A percentile compares a stretch with the other conserved stretches of the same genome.
Conservation (phyloP, 208 protist genomes). For the Herpetomonas samuelpessoai region DNA sequence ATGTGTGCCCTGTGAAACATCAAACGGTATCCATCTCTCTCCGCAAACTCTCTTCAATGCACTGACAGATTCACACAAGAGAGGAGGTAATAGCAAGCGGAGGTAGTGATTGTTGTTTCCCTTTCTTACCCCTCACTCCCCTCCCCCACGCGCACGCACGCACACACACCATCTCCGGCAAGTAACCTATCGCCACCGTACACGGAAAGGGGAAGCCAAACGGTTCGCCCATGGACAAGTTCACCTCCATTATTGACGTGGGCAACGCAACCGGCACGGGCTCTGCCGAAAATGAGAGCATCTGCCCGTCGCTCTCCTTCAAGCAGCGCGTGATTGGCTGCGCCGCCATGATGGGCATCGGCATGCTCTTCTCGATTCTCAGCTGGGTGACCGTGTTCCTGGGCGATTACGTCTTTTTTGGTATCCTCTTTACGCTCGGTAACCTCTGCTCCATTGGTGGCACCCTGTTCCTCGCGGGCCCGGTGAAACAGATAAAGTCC, state of each 20-base stretch:
- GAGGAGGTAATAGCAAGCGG: no score
- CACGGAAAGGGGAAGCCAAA: no score
- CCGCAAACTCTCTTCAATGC: background rate
- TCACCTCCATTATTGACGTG: conserved; percentile 40
- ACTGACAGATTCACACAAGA: background rate
- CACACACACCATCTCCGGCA: no score
- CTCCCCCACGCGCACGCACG: no score
- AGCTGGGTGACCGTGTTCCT: conserved; percentile 66
- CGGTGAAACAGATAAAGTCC: conserved; percentile 61
- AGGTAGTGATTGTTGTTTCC: no score
- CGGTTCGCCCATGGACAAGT: conserved; percentile 35
- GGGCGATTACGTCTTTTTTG: conserved; percentile 64
- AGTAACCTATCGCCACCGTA: no score
- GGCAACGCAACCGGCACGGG: conserved; percentile 17
- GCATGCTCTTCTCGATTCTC: conserved; percentile 54
- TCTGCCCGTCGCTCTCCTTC: conserved; percentile 79
- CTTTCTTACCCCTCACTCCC: no score
- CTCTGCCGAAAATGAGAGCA: conserved; percentile 31
- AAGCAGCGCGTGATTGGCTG: conserved; percentile 73
- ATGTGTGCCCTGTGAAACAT: no score
- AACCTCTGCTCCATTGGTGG: conserved; percentile 53
- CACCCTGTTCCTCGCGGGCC: conserved; percentile 79
- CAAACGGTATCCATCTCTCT: background rate
- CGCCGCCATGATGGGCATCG: conserved; percentile 37
- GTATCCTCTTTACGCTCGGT: conserved; percentile 68